Conservation (phyloP, 192 early-diverging fungal species). For the Diversispora epigaea region DNA sequence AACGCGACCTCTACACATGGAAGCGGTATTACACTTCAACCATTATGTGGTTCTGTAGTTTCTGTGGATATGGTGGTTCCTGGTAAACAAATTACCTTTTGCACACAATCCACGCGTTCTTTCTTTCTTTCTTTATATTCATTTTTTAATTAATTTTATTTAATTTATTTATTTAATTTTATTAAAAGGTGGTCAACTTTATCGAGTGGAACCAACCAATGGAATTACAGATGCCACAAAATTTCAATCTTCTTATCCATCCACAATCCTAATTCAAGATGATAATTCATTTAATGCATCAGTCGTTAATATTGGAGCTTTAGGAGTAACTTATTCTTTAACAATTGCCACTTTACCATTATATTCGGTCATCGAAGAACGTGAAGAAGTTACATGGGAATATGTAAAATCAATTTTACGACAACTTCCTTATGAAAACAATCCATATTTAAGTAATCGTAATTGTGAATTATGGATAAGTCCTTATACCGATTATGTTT, state of each 20-base stretch:
- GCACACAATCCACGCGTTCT: no score
- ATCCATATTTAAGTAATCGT: background rate
- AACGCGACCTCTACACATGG: slow-evolving; percentile 16
- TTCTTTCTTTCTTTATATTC: background rate
- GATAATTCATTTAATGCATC: background rate
- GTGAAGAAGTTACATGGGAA: slow-evolving; percentile 16
- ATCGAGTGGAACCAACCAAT: slow-evolving; percentile 5
- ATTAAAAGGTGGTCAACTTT: slow-evolving; percentile 3
- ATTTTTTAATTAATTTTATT: background rate
- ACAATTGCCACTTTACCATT: background rate
- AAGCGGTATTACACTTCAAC: background rate
- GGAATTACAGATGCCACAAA: slow-evolving; percentile 6
- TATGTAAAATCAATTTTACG: background rate
- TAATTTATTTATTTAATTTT: background rate
- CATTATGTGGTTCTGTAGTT: background rate
- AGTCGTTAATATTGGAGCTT: slow-evolving; percentile 5
- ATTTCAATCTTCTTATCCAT: background rate
- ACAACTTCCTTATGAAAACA: slow-evolving; percentile 2
- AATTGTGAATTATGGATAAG: slow-evolving; percentile 15
- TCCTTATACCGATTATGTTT: slow-evolving; percentile 4
- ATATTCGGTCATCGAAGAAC: background rate
- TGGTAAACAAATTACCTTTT: background rate
- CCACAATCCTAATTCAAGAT: background rate
- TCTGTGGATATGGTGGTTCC: background rate
- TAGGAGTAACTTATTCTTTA: background rate